These are phyloP conservation scores for Closterium sp. DNA, from an alignment of 139 green algal species.

Conservation along the genomic window DNA sequence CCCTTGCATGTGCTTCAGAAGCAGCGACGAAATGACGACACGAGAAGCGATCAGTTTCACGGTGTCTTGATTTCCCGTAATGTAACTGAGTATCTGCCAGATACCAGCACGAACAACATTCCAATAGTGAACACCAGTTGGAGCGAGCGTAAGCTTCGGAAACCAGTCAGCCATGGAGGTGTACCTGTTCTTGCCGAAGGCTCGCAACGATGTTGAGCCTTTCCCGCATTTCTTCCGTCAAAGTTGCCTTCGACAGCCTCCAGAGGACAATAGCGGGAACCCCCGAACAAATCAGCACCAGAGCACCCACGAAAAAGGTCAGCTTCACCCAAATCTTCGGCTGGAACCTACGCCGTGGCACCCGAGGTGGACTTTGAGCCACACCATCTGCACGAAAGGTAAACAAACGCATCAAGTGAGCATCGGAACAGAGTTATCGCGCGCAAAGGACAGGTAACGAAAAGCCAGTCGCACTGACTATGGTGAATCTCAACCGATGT, in stretches of 20 bases:
- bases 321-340: not conserved
- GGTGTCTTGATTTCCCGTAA: not conserved
- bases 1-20: not conserved
- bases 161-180: too few relatives aligned
- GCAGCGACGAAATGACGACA: not conserved
- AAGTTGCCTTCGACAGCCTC: too few relatives aligned
- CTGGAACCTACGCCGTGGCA: not conserved
- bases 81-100: not conserved
- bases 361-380: not conserved
- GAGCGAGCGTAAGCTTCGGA: too few relatives aligned
- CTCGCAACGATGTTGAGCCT: not conserved
- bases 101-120: not conserved
- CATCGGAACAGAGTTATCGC: not conserved
- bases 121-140: not conserved
- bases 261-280: not conserved
- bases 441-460: not conserved
- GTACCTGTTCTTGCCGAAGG: not conserved
- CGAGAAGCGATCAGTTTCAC: not conserved
- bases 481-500: not conserved
- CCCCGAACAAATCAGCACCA: not conserved
- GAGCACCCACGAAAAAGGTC: not conserved
- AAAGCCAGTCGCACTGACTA: not conserved
- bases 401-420: not conserved
- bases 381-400: not conserved
- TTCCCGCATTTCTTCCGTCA: too few relatives aligned